These are phyloP conservation scores for Fusarium nygamai DNA, from an alignment of 2,329 filamentous ascomycete species.

Conservation along the genomic window DNA sequence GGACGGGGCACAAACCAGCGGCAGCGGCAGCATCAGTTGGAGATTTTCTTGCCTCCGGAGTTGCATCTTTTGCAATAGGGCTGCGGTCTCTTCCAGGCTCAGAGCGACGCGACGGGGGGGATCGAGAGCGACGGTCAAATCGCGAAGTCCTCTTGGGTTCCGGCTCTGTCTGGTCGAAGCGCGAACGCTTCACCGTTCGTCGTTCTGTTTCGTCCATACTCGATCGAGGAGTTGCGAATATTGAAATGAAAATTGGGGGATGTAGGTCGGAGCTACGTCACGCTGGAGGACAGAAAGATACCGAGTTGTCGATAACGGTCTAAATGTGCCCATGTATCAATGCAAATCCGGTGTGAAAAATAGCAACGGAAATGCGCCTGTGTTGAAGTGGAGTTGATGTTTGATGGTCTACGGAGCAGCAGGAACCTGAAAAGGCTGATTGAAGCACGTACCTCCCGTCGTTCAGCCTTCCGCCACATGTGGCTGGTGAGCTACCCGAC, in stretches of 20 bases:
- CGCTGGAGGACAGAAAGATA: background rate
- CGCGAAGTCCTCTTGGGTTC: slow-evolving; percentile 80
- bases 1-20: slow-evolving; percentile 67
- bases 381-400: slow-evolving; percentile 31
- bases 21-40: slow-evolving; percentile 77
- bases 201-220: slow-evolving; percentile 79
- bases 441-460: slow-evolving; percentile 15
- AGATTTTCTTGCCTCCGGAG: slow-evolving; percentile 59
- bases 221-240: slow-evolving; percentile 10
- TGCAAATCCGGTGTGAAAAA: slow-evolving; percentile 21
- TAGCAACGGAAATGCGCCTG: slow-evolving; percentile 23
- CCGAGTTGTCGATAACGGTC: background rate
- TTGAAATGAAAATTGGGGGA: background rate
- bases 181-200: slow-evolving; percentile 81
- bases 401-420: background rate
- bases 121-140: slow-evolving; percentile 93
- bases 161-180: slow-evolving; percentile 91
- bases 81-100: slow-evolving; percentile 82
- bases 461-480: slow-evolving; percentile 27
- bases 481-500: slow-evolving; percentile 22
- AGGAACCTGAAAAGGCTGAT: slow-evolving; percentile 30
- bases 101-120: slow-evolving; percentile 73
- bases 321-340: background rate
- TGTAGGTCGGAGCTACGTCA: background rate
- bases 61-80: slow-evolving; percentile 66